phyloP scores from a whole-genome alignment of 371 early-diverging fungal species.

The Saksenaea vasiformis region DNA sequence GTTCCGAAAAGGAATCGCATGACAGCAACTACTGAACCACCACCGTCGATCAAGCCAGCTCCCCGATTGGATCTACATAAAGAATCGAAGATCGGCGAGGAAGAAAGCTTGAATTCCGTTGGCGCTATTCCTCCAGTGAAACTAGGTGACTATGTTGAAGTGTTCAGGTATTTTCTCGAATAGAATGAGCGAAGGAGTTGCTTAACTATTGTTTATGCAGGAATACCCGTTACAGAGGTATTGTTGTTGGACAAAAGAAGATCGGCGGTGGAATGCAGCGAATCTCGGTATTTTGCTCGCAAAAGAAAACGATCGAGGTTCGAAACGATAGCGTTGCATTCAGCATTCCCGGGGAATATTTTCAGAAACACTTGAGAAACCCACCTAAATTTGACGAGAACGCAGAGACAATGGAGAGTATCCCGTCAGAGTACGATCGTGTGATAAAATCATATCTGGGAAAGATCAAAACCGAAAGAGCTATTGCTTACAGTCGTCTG shows the following conservation, averaged over 20 bases:
- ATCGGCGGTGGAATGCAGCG: slow-evolving; percentile 49
- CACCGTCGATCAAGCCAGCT: background rate
- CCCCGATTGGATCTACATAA: background rate
- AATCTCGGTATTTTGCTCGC: slow-evolving; percentile 30
- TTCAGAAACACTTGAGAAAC: background rate
- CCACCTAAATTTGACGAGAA: slow-evolving; percentile 10
- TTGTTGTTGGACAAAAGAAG: slow-evolving; percentile 39
- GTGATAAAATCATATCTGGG: slow-evolving; percentile 32
- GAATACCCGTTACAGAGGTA: slow-evolving; percentile 46
- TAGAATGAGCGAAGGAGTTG: background rate
- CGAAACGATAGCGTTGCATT: slow-evolving; percentile 57
- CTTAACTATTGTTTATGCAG: slow-evolving; percentile 24
- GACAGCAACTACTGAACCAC: background rate
- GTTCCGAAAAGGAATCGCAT: background rate
- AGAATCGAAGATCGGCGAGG: background rate
- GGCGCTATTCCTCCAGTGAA: slow-evolving; percentile 8
- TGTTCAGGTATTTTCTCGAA: slow-evolving; percentile 42
- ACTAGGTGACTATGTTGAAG: slow-evolving; percentile 62
- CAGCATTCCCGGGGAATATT: slow-evolving; percentile 33
- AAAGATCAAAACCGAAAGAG: slow-evolving; percentile 22
- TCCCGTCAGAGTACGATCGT: slow-evolving; percentile 27
- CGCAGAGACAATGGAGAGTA: slow-evolving; percentile 1
- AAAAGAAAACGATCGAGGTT: slow-evolving; percentile 25
- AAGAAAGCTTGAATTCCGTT: background rate
- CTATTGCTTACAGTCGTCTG: slow-evolving; percentile 23